A percentile compares a stretch with the other conserved stretches of the same genome.
These are phyloP conservation scores for Venturia pyrina DNA, from an alignment of 2,329 filamentous ascomycete genomes.

Conservation along the genomic window DNA sequence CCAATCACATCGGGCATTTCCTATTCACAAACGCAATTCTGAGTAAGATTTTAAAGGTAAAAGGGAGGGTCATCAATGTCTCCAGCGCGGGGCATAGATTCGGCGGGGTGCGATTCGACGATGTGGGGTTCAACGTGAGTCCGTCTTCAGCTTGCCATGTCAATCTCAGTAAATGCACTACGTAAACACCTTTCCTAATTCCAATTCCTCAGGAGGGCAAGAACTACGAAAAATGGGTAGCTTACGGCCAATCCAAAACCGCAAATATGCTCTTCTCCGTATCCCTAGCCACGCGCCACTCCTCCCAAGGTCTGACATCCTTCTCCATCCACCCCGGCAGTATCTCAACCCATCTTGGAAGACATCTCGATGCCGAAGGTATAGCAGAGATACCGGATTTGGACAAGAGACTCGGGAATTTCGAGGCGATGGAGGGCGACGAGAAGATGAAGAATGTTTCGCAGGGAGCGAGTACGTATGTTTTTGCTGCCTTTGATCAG, in stretches of 20 bases:
- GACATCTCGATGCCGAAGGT: slow-evolving; percentile 1
- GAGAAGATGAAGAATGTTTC: neutral
- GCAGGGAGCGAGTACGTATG: slow-evolving; percentile 1
- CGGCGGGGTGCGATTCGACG: slow-evolving; percentile 13
- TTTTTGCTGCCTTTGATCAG: slow-evolving; percentile 9
- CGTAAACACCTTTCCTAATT: neutral
- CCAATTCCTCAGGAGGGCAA: slow-evolving; percentile 14
- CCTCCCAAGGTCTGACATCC: neutral
- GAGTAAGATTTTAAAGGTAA: slow-evolving; percentile 13
- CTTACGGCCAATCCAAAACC: slow-evolving; percentile 39
- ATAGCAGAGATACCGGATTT: neutral
- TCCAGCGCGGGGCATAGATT: slow-evolving; percentile 19
- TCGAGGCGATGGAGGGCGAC: neutral
- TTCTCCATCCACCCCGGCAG: slow-evolving; percentile 10
- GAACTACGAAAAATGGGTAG: slow-evolving; percentile 21
- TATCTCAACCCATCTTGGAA: slow-evolving; percentile 10
- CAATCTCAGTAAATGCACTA: no score
- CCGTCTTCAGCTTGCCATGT: no score
- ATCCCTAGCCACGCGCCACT: slow-evolving; percentile 25
- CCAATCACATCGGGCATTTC: slow-evolving; percentile 26
- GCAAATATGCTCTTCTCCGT: slow-evolving; percentile 37
- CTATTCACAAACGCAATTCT: slow-evolving; percentile 23
- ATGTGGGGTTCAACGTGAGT: slow-evolving; percentile 16
- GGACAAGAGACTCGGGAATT: neutral
- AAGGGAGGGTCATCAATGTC: slow-evolving; percentile 22